Conservation (phyloP, 2,329 filamentous ascomycete species). For the Penicillium frequentans region DNA sequence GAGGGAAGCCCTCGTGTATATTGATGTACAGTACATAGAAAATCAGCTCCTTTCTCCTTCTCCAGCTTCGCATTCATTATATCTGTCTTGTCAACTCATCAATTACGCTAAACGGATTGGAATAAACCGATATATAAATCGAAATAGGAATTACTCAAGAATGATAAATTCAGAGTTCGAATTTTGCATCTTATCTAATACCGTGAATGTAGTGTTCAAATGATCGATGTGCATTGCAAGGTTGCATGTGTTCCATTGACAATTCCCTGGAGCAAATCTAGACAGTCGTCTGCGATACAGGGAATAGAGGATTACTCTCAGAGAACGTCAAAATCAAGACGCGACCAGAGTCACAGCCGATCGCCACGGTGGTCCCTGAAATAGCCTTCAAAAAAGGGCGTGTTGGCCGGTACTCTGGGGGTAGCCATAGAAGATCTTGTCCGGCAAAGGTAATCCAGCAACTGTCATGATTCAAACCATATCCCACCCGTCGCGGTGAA, state of each 20-base stretch:
- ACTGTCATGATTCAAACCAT: background rate
- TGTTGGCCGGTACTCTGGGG: background rate
- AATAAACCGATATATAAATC: too few species aligned
- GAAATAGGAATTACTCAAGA: too few species aligned
- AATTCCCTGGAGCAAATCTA: background rate
- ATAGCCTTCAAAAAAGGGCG: background rate
- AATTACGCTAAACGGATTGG: too few species aligned
- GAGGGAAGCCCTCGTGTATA: conserved; percentile 23
- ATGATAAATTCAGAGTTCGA: too few species aligned
- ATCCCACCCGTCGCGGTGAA: background rate
- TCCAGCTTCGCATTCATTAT: background rate
- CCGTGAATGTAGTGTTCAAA: too few species aligned
- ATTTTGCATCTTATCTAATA: too few species aligned
- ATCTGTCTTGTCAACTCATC: too few species aligned
- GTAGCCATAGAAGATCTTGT: background rate
- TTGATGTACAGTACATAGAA: conserved; percentile 36
- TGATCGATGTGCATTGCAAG: too few species aligned
- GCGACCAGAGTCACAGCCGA: background rate
- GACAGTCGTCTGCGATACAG: background rate
- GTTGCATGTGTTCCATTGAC: too few species aligned
- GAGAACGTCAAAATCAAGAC: background rate
- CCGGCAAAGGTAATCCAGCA: background rate
- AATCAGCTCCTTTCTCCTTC: conserved; percentile 17
- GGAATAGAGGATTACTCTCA: background rate
- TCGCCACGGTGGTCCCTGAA: background rate